Evolutionary conservation across 2,329 filamentous ascomycete genomes (phyloP), one percentile per base, ranked within the genome.

Genomic region (Aspergillus vadensis): DNA sequence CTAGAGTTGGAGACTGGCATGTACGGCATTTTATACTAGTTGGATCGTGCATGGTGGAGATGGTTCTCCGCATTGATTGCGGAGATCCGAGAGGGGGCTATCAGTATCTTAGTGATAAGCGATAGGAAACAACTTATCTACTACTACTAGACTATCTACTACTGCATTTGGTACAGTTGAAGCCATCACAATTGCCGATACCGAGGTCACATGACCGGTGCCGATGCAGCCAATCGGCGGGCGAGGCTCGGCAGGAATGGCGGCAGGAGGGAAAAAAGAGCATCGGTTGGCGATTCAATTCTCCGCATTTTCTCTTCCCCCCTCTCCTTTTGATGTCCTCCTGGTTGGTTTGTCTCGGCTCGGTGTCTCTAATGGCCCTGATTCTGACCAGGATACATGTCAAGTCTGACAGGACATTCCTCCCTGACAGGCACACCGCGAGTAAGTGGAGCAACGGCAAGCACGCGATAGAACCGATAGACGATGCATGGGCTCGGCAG

Each of bases 151-250:
- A 5, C 32, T 36, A 36, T 36, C 32, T 14, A 36, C 32, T 36
- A 36, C 32, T 36, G 32, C 2, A 14, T 36, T 36, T 36, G 32
- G 32, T 14, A 36, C 32, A 15, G 19, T 44, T 21, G 41, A 30
- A 17, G 47, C 15, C 5, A 48, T 60, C 2, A 15, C 56, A 58
- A 15, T 19, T 56, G 53, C 41, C 53, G 53, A 43, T 27, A n/a
- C 19, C 12, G 52, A 44, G 47, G 50, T 63, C 64, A 67, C 52
- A 39, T 61, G 53, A 36, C 43, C 15, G 12, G 41, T 61, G 64
- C 64, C 69, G 67, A 70, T 12, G 17, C 60, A 67, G 63, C 69
- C 69, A 70, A 70, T 70, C 65, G 65, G 57, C 44, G 57, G n/a
- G 23, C 9, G 15, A 2, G 7, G 15, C 32, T 67, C 65, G 66